Evolutionary conservation across 2,329 filamentous ascomycete genomes (phyloP), one percentile per base, ranked within the genome.

Genomic region (Talaromyces sp.): DNA sequence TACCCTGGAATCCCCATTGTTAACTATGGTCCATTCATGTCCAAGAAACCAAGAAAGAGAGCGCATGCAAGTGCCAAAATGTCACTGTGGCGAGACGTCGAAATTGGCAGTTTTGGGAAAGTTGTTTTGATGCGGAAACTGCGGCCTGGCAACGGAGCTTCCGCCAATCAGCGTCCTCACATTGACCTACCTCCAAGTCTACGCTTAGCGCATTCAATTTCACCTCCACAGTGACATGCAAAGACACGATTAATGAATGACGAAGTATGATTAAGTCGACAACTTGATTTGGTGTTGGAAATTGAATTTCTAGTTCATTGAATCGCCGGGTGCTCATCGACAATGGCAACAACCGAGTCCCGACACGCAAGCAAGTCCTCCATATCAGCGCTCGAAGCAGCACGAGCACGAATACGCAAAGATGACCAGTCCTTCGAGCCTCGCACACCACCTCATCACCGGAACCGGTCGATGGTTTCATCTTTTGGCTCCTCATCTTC

Each of bases 381-480:
- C 33, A 65, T 66, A 39, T 68, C 66, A 58, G 66, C 65, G n/a
- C 62, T 66, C 8, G 65, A 66, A 50, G 65, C 65, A 49, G 66
- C 27, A 67, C 69, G 43, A 60, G 70, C 52, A 68, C 71, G 63
- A 62, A 71, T 66, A 45, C 69, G 65, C 71, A 78, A 49, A 69
- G 66, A 58, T 70, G 73, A 66, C 43, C 67, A 62, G 64, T 71
- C 62, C 1, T 64, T 61, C 35, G 65, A 66, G 39, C 88, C 89
- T 58, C 86, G 87, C 69, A 91, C 90, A 9, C 60, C 60, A 19
- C 89, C 85, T 43, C 81, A 75, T 62, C 75, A 75, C 78, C 73
- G 72, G 41, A 69, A 74, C 39, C 87, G 64, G 75, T 84, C 69
- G 80, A 85, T 68, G 75, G 81, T 72, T 77, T 86, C 70, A 74